A percentile compares a stretch with the other conserved stretches of the same genome.
Conservation (phyloP, 108 stramenopile species). For the Discostella pseudostelligera region DNA sequence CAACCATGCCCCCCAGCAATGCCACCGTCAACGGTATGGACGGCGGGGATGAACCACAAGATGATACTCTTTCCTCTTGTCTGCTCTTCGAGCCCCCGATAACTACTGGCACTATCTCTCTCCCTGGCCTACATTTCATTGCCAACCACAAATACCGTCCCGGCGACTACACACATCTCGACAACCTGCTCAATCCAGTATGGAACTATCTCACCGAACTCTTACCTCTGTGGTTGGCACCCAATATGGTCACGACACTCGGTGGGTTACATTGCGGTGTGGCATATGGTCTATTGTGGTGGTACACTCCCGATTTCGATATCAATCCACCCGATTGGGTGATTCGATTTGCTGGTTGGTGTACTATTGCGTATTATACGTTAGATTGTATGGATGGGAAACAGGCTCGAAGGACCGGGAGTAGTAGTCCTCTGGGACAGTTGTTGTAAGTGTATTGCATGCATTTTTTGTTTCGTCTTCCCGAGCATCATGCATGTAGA, state of each 20-base stretch:
- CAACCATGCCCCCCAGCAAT: neutral
- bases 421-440: slow-evolving; percentile 91
- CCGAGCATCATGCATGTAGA: neutral
- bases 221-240: slow-evolving; percentile 87
- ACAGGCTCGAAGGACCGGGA: slow-evolving; percentile 90
- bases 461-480: neutral
- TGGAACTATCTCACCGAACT: slow-evolving; percentile 80
- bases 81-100: slow-evolving; percentile 30
- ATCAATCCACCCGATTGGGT: slow-evolving; percentile 67
- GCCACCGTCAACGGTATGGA: neutral
- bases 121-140: slow-evolving; percentile 59
- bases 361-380: slow-evolving; percentile 85
- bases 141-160: slow-evolving; percentile 78
- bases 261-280: slow-evolving; percentile 70
- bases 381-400: slow-evolving; percentile 99
- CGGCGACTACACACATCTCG: slow-evolving; percentile 71
- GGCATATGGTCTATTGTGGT: slow-evolving; percentile 56
- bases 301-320: slow-evolving; percentile 49
- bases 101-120: slow-evolving; percentile 28
- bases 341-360: slow-evolving; percentile 52
- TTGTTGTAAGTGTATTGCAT: slow-evolving; percentile 62
- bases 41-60: slow-evolving; percentile 11
- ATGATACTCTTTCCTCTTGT: slow-evolving; percentile 37
- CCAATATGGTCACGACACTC: slow-evolving; percentile 85
- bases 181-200: slow-evolving; percentile 75